Evolutionary conservation across 1,139 yeast genomes (phyloP), one percentile per base, ranked within the genome.

Genomic region (Debaryomyces udenii): DNA sequence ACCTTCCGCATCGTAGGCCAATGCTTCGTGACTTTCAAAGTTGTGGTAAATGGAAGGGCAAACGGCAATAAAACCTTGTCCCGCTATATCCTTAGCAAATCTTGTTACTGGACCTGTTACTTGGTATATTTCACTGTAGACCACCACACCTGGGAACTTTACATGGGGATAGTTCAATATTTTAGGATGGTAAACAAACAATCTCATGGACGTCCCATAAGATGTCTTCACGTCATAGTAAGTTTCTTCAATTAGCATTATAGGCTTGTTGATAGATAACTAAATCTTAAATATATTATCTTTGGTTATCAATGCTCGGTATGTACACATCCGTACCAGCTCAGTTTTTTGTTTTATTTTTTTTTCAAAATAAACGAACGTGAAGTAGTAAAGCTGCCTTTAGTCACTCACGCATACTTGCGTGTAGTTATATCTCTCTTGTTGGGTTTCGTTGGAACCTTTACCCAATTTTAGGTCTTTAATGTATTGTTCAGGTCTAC

Each of bases 21-120:
- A 71, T 4, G 94, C 73, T 44, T 83, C 84, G 29, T 78, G 78
- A 23, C 73, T 68, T 51, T 70, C 83, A 55, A 81, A 86, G 59
- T 86, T 85, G 62, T 86, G 95, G 62, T 86, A 86, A 35, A 83
- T 81, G 2, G 89, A 82, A 1, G 95, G 95, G 28, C 86, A 83
- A 2, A 83, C 87, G 23, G 81, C 91, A 40, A 86, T 81, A 58
- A 76, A 86, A 0, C 95, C 95, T 53, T 83, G 85, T 14, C 89
- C 83, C 3, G 93, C 93, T 52, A 86, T 86, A 52, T 78, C 84
- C 52, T 82, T 82, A 31, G 89, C 93, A 56, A 86, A 82, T 45
- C 95, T 68, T 5, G 86, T 68, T 11, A 86, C 95, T 2, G 95
- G 94, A 0, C 86, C 86, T 9, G 84, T 81, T 18, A 83, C 91